Conservation (phyloP, 1,284 basidiomycete species). For the Cutaneotrichosporon sp. region DNA sequence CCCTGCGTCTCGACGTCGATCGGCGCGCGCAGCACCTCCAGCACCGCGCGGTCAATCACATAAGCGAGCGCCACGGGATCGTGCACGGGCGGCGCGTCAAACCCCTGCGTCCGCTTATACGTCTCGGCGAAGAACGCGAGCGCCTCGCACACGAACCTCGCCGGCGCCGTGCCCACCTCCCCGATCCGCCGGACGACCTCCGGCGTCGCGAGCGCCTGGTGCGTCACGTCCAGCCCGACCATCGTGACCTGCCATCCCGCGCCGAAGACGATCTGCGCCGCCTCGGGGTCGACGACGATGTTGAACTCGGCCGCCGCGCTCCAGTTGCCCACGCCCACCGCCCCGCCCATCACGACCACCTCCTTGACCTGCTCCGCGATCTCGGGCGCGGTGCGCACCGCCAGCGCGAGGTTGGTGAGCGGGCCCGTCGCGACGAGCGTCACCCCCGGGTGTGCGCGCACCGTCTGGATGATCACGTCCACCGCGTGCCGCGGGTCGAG, state of each 20-base stretch:
- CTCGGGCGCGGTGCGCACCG: constrained; percentile 15
- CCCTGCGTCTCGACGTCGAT: constrained; percentile 23
- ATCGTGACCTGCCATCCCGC: constrained; percentile 17
- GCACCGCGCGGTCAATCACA: constrained; percentile 19
- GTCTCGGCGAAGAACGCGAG: constrained; percentile 19
- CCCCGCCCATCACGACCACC: constrained; percentile 29
- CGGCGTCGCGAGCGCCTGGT: constrained; percentile 19
- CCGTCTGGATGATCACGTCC: constrained; percentile 21
- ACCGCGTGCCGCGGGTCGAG: constrained; percentile 19
- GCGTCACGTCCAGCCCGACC: constrained; percentile 30
- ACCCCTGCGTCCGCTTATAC: constrained; percentile 17
- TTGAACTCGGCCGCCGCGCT: constrained; percentile 27
- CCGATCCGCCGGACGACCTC: constrained; percentile 13
- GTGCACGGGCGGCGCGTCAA: constrained; percentile 25
- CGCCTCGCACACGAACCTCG: constrained; percentile 18
- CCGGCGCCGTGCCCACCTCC: constrained; percentile 15
- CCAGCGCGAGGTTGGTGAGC: constrained; percentile 29
- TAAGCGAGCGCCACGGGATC: constrained; percentile 24
- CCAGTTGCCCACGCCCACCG: constrained; percentile 22
- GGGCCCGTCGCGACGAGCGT: constrained; percentile 26
- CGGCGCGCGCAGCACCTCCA: constrained; percentile 2
- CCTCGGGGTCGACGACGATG: constrained; percentile 29
- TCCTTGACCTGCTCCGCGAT: constrained; percentile 15
- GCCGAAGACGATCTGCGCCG: constrained; percentile 21
- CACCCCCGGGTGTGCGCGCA: constrained; percentile 18